Base-by-base conservation (phyloP, 2,329 filamentous ascomycete species). In the Xylaria polymorpha region DNA sequence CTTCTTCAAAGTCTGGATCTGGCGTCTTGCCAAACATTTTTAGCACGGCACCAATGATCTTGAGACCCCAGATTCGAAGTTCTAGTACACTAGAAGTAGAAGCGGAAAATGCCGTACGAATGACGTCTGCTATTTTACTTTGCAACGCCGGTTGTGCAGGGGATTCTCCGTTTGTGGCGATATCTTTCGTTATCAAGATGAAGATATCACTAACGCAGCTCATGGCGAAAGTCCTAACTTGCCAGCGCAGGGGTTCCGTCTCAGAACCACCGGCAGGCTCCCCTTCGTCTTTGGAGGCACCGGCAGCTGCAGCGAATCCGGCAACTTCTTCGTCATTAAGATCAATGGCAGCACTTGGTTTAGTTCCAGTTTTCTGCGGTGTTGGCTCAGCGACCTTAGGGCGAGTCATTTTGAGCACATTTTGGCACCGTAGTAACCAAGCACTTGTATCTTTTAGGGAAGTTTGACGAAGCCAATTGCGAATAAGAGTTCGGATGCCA, bases 1-100 rank as follows among this genome's bases (percentile, higher is more conserved):
- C 96, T 81, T 99, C 96, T n/a, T 95, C 89, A 77, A 99, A 99
- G 79, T 99, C 96, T 0, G 96, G 97, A 81, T 99, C 96, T 1
- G 95, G 93, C 1, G 93, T 94, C 78, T 94, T 95, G 63, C 96
- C 96, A 82, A 99, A 99, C 85, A 98, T 94, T 84, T 94, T 97
- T 60, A 99, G 84, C 10, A 98, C 90, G 66, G 94, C 93, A 69
- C 97, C 94, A 64, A 99, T 94, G 64, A 99, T 97, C 79, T 94
- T 94, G 71, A 99, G 82, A 32, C 96, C 96, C 85, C 94, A 94
- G 46, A 99, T 91, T 32, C 96, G 88, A 67, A 99, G 86, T 76
- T 97, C 92, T 29, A 97, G 88, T 0, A 99, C 94, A 73, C 92
- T 93, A 1, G 95, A 95, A 0, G 96, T 99, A 0, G 95, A 98